Conservation (phyloP, 805 yeast species). For the Kodamaea fukazawae region DNA sequence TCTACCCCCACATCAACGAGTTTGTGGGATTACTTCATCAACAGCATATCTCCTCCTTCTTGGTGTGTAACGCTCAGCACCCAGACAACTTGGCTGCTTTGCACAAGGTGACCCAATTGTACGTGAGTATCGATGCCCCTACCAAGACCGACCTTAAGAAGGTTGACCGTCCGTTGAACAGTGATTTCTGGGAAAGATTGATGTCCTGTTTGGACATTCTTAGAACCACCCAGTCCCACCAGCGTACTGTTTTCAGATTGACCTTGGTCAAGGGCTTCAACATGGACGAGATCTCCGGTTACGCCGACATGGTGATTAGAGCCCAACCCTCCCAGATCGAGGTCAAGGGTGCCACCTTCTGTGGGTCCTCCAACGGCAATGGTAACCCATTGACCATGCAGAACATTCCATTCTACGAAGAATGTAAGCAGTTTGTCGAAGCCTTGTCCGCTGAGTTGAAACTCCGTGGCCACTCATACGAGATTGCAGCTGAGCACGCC, state of each 20-base stretch:
- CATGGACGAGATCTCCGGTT: constrained; percentile 73
- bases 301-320: constrained; percentile 80
- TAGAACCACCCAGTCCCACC: constrained; percentile 68
- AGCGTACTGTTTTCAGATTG: constrained; percentile 86
- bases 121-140: constrained; percentile 94
- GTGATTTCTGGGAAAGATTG: constrained; percentile 92
- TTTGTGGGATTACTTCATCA: constrained; percentile 79
- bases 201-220: constrained; percentile 77
- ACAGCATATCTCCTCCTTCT: constrained; percentile 75
- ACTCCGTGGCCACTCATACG: constrained; percentile 68
- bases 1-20: constrained; percentile 86
- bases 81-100: constrained; percentile 75
- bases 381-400: constrained; percentile 93
- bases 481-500: constrained; percentile 91
- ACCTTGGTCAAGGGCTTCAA: constrained; percentile 92
- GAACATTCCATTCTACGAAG: constrained; percentile 91
- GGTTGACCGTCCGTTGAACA: constrained; percentile 84
- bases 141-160: constrained; percentile 73
- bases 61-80: constrained; percentile 95
- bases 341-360: constrained; percentile 92
- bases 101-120: constrained; percentile 80
- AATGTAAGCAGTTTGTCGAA: constrained; percentile 73
- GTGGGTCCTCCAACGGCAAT: constrained; percentile 82
- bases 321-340: constrained; percentile 87
- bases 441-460: constrained; percentile 59